A percentile compares a stretch with the other conserved stretches of the same genome.
These are phyloP conservation scores for Leishmania mexicana DNA, from an alignment of 208 protist species.

Conservation along the genomic window DNA sequence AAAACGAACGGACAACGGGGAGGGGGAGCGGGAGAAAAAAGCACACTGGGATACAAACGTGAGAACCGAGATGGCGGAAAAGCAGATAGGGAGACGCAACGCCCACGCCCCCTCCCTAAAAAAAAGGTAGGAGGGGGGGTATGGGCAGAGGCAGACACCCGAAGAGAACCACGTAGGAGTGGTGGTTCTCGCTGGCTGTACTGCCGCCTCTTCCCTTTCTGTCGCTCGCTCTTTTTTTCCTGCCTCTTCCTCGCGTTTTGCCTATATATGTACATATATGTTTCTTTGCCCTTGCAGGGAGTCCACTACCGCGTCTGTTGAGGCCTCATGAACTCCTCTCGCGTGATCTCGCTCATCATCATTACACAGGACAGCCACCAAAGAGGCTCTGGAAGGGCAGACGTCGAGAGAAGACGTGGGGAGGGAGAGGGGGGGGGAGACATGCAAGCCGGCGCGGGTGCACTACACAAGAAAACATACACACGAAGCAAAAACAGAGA, in stretches of 20 bases:
- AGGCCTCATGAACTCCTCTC: too few species aligned
- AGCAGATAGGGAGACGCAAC: background rate
- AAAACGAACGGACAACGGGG: too few species aligned
- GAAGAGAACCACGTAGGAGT: background rate
- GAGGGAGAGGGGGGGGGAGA: too few species aligned
- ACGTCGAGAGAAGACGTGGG: background rate
- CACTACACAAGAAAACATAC: background rate
- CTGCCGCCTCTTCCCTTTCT: background rate
- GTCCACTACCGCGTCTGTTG: too few species aligned
- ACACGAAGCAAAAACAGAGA: background rate
- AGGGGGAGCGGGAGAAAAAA: too few species aligned
- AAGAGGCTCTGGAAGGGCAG: background rate
- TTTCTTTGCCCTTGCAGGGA: too few species aligned
- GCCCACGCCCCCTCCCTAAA: background rate
- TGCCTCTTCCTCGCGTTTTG: background rate
- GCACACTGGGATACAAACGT: too few species aligned
- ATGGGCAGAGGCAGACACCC: background rate
- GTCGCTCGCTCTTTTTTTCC: background rate
- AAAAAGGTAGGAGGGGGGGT: background rate
- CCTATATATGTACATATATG: background rate
- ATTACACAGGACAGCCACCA: too few species aligned
- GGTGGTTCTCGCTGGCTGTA: background rate
- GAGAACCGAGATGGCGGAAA: too few species aligned
- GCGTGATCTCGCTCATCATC: too few species aligned
- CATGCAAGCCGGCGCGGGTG: background rate